Conservation (phyloP, 1,284 basidiomycete species). For the Erythrobasidium hasegawianum region DNA sequence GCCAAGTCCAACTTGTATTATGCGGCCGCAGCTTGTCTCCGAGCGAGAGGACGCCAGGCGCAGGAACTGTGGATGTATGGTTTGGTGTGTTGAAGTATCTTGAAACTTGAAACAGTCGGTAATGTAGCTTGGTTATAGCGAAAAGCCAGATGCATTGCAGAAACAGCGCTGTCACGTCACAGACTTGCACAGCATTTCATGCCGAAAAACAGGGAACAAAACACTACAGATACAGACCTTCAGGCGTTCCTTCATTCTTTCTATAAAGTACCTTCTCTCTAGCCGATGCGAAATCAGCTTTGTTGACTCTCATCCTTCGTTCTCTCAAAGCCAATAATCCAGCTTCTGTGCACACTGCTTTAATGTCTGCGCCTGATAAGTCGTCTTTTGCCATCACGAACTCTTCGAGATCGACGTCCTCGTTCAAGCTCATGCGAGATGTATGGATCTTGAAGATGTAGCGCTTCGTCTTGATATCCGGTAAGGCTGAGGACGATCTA, state of each 20-base stretch:
- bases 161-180: not conserved
- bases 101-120: too few relatives aligned
- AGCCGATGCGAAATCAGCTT: conserved; percentile 52
- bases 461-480: conserved; percentile 92
- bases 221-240: conserved; percentile 44
- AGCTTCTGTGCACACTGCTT: conserved; percentile 77
- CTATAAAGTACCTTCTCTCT: conserved; percentile 47
- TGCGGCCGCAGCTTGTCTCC: too few relatives aligned
- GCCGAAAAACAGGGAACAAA: too few relatives aligned
- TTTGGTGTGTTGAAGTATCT: too few relatives aligned
- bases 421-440: conserved; percentile 84
- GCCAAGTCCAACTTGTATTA: too few relatives aligned
- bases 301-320: conserved; percentile 93
- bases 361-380: conserved; percentile 90
- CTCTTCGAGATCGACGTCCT: conserved; percentile 94
- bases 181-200: too few relatives aligned
- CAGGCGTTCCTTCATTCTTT: conserved; percentile 45
- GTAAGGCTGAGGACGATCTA: conserved; percentile 66
- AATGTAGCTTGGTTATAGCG: too few relatives aligned
- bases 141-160: not conserved
- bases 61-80: too few relatives aligned
- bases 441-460: conserved; percentile 99
- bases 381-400: conserved; percentile 96
- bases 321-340: conserved; percentile 91
- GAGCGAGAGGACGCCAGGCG: too few relatives aligned